A percentile compares a stretch with the other conserved stretches of the same genome.
Conservation (phyloP, 2,329 filamentous ascomycete genomes). For the Scedosporium dehoogii region DNA sequence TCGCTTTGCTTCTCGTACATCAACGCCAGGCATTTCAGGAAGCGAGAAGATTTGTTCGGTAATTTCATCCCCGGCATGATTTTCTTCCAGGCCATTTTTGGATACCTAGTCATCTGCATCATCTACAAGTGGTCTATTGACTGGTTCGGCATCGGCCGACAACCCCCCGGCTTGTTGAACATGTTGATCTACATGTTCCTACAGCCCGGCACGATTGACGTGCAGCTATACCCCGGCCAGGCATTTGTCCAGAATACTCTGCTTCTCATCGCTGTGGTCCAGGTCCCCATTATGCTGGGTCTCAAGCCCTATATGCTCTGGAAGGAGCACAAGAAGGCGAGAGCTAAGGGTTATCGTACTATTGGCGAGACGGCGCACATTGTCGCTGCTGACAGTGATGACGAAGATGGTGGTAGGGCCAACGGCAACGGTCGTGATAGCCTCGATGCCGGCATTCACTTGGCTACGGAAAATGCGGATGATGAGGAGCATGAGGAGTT, state of each 20-base stretch:
- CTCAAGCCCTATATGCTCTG: slow-evolving; percentile 93
- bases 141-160: slow-evolving; percentile 55
- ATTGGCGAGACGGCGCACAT: slow-evolving; percentile 83
- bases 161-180: slow-evolving; percentile 84
- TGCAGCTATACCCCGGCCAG: slow-evolving; percentile 72
- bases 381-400: slow-evolving; percentile 83
- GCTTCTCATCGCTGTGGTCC: slow-evolving; percentile 69
- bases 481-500: slow-evolving; percentile 82
- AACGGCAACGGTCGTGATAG: slow-evolving; percentile 36
- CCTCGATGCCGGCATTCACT: slow-evolving; percentile 58
- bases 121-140: slow-evolving; percentile 95
- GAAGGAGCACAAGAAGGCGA: slow-evolving; percentile 83
- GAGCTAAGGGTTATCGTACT: slow-evolving; percentile 81
- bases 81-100: slow-evolving; percentile 98
- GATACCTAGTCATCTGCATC: slow-evolving; percentile 88
- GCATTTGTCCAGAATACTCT: slow-evolving; percentile 64
- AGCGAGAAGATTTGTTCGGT: slow-evolving; percentile 89
- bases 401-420: slow-evolving; percentile 41
- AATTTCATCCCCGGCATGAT: slow-evolving; percentile 98
- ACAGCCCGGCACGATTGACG: slow-evolving; percentile 64
- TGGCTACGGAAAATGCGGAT: slow-evolving; percentile 75
- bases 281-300: slow-evolving; percentile 86
- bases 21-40: slow-evolving; percentile 92
- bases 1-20: slow-evolving; percentile 86
- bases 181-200: slow-evolving; percentile 99